Conservation (phyloP, 1,139 yeast genomes). For the Yamadazyma diospyri region DNA sequence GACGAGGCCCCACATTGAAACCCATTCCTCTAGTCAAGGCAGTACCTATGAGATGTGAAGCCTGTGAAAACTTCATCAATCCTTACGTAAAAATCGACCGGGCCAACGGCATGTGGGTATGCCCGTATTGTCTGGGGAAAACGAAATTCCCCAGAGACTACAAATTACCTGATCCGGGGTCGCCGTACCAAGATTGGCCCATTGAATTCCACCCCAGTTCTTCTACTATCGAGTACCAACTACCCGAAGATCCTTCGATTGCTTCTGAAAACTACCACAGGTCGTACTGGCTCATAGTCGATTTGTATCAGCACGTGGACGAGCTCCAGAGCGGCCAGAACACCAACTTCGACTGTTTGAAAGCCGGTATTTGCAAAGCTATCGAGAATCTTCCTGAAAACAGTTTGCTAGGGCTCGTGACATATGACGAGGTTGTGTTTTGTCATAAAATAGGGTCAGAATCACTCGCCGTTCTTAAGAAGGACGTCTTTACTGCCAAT, state of each 20-base stretch:
- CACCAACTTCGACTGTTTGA: constrained; percentile 19
- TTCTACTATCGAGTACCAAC: constrained; percentile 24
- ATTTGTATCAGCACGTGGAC: constrained; percentile 28
- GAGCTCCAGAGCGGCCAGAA: constrained; percentile 19
- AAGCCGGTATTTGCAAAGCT: constrained; percentile 15
- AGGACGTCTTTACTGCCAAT: constrained; percentile 5
- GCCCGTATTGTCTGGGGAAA: constrained; percentile 33
- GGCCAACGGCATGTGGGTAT: constrained; percentile 36
- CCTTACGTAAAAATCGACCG: constrained; percentile 30
- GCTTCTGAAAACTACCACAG: constrained; percentile 1
- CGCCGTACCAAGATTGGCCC: constrained; percentile 24
- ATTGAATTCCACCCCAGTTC: constrained; percentile 22
- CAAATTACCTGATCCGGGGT: constrained; percentile 16
- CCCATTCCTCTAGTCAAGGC: constrained; percentile 8
- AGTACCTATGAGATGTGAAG: constrained; percentile 20
- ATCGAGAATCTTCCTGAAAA: constrained; percentile 21
- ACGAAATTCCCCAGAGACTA: constrained; percentile 21
- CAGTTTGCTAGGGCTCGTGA: constrained; percentile 22
- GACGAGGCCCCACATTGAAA: constrained; percentile 6
- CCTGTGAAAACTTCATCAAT: constrained; percentile 29
- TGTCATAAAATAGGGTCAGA: constrained; percentile 18
- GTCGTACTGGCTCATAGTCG: constrained; percentile 24
- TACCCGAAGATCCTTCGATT: constrained; percentile 23
- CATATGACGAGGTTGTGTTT: constrained; percentile 27
- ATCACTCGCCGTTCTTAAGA: constrained; percentile 5